Conservation (phyloP, 2,329 filamentous ascomycete species). For the Madurella mycetomatis region DNA sequence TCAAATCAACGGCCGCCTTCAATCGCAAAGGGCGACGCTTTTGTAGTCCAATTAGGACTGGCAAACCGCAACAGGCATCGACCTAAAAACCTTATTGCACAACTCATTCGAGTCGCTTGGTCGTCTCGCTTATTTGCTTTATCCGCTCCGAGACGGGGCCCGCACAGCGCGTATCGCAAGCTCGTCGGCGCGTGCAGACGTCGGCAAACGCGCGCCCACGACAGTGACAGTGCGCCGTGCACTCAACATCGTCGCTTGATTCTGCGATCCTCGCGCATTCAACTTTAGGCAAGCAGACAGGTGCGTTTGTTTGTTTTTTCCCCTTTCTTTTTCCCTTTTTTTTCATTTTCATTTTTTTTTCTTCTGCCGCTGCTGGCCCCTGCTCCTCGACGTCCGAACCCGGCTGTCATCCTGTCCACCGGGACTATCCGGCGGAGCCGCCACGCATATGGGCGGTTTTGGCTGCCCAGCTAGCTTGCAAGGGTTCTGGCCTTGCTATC, state of each 20-base stretch:
- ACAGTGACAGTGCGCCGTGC: background rate
- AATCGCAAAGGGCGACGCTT: constrained; percentile 18
- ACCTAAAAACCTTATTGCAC: constrained; percentile 6
- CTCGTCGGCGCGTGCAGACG: too few relatives aligned
- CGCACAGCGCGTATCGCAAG: background rate
- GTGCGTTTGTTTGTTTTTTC: constrained; percentile 12
- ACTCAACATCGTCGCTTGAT: background rate
- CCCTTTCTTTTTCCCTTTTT: too few relatives aligned
- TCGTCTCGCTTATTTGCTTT: constrained; percentile 12
- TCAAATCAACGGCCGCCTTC: constrained; percentile 32
- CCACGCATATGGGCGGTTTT: background rate
- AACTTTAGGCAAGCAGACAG: constrained; percentile 3
- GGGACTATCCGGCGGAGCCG: background rate
- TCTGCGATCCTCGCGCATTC: background rate
- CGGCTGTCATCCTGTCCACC: background rate
- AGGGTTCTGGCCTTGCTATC: background rate
- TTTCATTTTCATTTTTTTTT: background rate
- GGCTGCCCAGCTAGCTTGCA: too few relatives aligned
- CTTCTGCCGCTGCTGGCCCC: background rate
- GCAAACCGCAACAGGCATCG: background rate
- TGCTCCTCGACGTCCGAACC: background rate
- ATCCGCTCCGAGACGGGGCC: constrained; percentile 9
- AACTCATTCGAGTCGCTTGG: constrained; percentile 19
- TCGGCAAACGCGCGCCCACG: too few relatives aligned
- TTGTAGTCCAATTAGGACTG: constrained; percentile 28